A percentile compares a stretch with the other conserved stretches of the same genome.
Conservation (phyloP, 306 rosid species). For the Vigna unguiculata region DNA sequence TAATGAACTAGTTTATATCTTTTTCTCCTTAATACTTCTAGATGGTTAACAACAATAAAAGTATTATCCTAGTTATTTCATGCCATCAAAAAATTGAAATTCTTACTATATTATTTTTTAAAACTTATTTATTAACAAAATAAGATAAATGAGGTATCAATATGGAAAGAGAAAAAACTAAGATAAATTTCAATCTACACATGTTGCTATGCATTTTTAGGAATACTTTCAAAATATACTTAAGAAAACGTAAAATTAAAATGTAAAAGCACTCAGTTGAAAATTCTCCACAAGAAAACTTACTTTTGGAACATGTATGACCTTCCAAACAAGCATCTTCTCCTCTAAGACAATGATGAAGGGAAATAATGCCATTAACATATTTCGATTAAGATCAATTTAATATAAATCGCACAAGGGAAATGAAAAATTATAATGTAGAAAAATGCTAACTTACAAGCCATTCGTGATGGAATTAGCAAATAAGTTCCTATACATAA, state of each 20-base stretch:
- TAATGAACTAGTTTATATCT: too few relatives aligned
- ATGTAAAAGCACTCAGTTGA: neutral
- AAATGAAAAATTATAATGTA: neutral
- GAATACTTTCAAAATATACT: neutral
- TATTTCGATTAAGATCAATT: constrained; percentile 18
- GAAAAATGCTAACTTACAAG: constrained; percentile 39
- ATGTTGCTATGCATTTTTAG: neutral
- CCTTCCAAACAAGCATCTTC: constrained; percentile 55
- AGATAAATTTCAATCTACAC: too few relatives aligned
- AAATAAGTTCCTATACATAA: constrained; percentile 49
- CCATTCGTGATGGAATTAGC: constrained; percentile 39
- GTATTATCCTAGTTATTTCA: neutral
- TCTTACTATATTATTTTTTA: neutral
- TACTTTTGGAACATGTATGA: constrained; percentile 49
- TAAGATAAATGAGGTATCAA: too few relatives aligned
- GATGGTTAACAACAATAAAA: neutral
- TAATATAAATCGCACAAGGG: neutral
- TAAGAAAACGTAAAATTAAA: neutral
- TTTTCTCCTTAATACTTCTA: too few relatives aligned
- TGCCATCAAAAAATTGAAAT: neutral
- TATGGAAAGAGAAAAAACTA: too few relatives aligned
- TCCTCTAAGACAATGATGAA: constrained; percentile 47
- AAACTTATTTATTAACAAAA: too few relatives aligned
- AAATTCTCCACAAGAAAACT: constrained; percentile 37
- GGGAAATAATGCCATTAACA: constrained; percentile 25